Evolutionary conservation across 2,329 filamentous ascomycete genomes (phyloP).

Genomic region (Botrytis byssoidea): DNA sequence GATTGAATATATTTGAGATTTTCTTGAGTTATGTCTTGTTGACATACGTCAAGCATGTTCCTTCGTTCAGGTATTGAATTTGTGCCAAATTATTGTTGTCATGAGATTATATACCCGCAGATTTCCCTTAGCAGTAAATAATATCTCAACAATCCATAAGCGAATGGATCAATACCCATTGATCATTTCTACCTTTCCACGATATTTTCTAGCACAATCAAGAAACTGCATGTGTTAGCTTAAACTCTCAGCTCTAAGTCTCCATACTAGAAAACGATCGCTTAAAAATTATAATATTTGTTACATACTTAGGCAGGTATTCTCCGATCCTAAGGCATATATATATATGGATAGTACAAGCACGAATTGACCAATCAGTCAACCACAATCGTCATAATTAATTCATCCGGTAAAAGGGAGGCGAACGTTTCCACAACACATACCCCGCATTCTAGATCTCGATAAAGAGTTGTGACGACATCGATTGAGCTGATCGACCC

Average conservation of each 20-base stretch:
- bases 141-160: not conserved
- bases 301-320: not conserved
- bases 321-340: not conserved
- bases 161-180: not conserved
- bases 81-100: not conserved
- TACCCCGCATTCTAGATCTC: conserved; percentile 2
- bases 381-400: not conserved
- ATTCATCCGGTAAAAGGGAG: not conserved
- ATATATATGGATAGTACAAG: not conserved
- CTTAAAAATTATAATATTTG: not conserved
- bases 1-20: not conserved
- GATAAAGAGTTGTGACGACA: conserved; percentile 1
- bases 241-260: not conserved
- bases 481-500: not conserved
- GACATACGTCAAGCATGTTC: not conserved
- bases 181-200: not conserved
- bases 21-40: not conserved
- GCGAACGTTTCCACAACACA: not conserved
- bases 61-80: not conserved
- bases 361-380: not conserved
- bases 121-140: not conserved
- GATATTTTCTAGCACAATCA: not conserved
- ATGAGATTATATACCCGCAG: not conserved
- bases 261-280: not conserved
- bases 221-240: not conserved